Conservation (phyloP, 345 rosid species). For the Eucalyptus decipiens region DNA sequence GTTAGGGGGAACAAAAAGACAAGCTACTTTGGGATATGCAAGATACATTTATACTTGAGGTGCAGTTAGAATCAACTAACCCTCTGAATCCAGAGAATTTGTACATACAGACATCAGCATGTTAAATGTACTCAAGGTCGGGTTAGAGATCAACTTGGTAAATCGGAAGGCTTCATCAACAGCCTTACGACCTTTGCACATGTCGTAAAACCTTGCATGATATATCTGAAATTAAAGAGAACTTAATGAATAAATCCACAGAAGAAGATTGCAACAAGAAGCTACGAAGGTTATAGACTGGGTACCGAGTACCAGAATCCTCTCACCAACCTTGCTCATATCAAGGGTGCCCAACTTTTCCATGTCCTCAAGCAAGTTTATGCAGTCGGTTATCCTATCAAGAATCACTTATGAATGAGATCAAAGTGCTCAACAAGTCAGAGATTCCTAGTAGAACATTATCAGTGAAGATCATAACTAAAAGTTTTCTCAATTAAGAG, state of each 20-base stretch:
- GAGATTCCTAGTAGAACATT: background rate
- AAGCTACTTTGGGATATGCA: background rate
- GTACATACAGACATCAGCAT: slow-evolving; percentile 92
- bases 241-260: background rate
- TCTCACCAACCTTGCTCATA: slow-evolving; percentile 58
- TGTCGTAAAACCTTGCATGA: slow-evolving; percentile 69
- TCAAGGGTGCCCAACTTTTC: slow-evolving; percentile 50
- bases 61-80: slow-evolving; percentile 19
- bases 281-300: background rate
- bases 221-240: slow-evolving; percentile 40
- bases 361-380: slow-evolving; percentile 70
- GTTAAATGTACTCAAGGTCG: slow-evolving; percentile 90
- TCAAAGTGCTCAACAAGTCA: background rate
- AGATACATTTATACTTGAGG: background rate
- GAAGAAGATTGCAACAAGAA: background rate
- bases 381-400: slow-evolving; percentile 59
- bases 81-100: slow-evolving; percentile 61
- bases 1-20: background rate
- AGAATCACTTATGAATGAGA: background rate
- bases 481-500: background rate
- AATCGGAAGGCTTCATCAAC: slow-evolving; percentile 81
- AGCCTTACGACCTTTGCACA: slow-evolving; percentile 62
- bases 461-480: background rate
- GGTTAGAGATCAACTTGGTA: slow-evolving; percentile 67
- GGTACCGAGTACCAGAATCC: background rate